These are phyloP conservation scores for Kwoniella pini DNA, from an alignment of 768 basidiomycete genomes.

Conservation along the genomic window DNA sequence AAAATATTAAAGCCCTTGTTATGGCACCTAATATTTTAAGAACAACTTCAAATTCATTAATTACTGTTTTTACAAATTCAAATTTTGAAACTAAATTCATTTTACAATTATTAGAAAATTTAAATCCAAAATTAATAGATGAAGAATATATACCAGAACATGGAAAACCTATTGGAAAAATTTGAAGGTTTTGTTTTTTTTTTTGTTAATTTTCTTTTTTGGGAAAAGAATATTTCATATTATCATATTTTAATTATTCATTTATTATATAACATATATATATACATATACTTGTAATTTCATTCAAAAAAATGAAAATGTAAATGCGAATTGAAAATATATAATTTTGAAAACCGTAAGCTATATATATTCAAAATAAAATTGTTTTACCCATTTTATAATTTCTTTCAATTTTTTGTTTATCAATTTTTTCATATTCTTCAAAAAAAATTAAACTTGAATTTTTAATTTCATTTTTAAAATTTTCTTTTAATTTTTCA, in stretches of 20 bases:
- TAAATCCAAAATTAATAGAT: constrained; percentile 75
- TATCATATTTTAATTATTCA: too few relatives aligned
- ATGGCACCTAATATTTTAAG: constrained; percentile 89
- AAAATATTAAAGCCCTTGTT: constrained; percentile 80
- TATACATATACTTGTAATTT: too few relatives aligned
- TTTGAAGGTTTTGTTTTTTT: neutral
- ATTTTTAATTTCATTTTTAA: neutral
- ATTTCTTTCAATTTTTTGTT: neutral
- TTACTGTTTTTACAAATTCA: constrained; percentile 85
- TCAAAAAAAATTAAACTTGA: neutral
- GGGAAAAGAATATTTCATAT: too few relatives aligned
- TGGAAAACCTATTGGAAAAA: constrained; percentile 57
- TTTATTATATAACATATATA: too few relatives aligned
- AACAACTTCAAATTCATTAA: constrained; percentile 83
- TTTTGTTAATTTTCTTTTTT: neutral
- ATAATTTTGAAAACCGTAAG: too few relatives aligned
- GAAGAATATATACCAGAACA: constrained; percentile 74
- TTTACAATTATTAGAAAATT: constrained; percentile 75
- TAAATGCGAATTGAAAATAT: too few relatives aligned
- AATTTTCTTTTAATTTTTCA: neutral
- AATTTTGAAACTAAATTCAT: constrained; percentile 90
- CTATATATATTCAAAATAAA: too few relatives aligned
- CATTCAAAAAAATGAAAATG: too few relatives aligned
- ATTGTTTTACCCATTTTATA: too few relatives aligned
- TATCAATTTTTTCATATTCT: constrained; percentile 2